phyloP scores from a whole-genome alignment of 257 asterid species.

The Nicotiana otophora region DNA sequence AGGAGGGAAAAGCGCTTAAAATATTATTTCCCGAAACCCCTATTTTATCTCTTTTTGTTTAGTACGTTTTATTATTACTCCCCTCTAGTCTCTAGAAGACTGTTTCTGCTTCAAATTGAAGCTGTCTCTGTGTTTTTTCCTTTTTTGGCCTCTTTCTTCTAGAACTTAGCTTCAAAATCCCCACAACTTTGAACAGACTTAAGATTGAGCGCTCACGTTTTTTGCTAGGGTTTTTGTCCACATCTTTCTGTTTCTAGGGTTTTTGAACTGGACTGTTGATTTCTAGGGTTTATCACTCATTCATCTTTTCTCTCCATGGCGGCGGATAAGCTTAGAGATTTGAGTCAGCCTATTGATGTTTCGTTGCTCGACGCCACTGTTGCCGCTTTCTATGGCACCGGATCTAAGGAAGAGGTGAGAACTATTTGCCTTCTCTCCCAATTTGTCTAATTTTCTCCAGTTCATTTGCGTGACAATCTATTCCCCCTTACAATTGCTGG shows the following conservation, averaged over 20 bases:
- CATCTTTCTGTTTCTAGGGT: slow-evolving; percentile 18
- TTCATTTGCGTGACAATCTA: neutral
- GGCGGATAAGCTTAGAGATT: slow-evolving; percentile 81
- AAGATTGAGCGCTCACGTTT: neutral
- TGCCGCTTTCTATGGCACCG: slow-evolving; percentile 90
- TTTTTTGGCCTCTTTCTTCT: slow-evolving; percentile 10
- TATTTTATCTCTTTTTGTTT: neutral
- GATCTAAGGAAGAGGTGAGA: slow-evolving; percentile 94
- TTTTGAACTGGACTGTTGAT: slow-evolving; percentile 7
- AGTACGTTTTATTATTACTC: neutral
- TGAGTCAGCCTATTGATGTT: slow-evolving; percentile 87
- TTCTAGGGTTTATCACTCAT: slow-evolving; percentile 31
- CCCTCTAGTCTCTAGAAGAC: slow-evolving; percentile 19
- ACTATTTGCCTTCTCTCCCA: neutral
- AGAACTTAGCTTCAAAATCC: neutral
- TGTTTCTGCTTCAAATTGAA: slow-evolving; percentile 51
- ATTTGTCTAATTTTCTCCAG: neutral
- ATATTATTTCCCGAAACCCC: neutral
- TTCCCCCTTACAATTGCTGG: neutral
- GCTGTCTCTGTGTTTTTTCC: slow-evolving; percentile 41
- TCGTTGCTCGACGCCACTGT: slow-evolving; percentile 86
- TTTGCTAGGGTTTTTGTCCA: neutral
- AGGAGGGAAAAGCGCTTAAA: slow-evolving; percentile 8
- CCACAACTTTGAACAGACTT: neutral
- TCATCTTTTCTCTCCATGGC: slow-evolving; percentile 49